These are phyloP conservation scores for Nemania sp. DNA, from an alignment of 2,329 filamentous ascomycete species.

Conservation along the genomic window DNA sequence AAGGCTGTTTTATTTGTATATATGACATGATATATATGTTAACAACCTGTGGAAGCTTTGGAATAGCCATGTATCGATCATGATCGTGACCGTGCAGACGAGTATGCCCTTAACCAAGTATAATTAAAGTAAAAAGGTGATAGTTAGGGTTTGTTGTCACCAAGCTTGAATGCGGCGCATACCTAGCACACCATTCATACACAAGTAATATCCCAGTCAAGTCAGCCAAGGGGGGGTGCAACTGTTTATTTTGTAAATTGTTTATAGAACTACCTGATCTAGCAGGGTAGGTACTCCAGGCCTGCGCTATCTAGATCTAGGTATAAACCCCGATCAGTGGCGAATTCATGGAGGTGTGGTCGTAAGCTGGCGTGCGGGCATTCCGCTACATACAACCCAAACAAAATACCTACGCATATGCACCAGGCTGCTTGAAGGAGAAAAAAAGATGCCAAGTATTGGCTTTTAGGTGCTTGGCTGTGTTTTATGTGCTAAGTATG, in stretches of 20 bases:
- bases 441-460: slow-evolving; percentile 1
- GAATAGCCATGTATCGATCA: too few relatives aligned
- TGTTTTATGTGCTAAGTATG: neutral
- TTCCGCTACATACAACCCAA: neutral
- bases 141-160: too few relatives aligned
- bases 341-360: neutral
- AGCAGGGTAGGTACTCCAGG: too few relatives aligned
- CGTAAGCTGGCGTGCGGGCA: neutral
- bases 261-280: neutral
- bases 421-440: neutral
- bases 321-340: neutral
- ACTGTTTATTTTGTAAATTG: neutral
- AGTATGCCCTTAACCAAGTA: too few relatives aligned
- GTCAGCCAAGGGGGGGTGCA: too few relatives aligned
- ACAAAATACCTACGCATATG: neutral
- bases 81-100: too few relatives aligned
- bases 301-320: neutral
- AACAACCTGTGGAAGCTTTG: too few relatives aligned
- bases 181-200: too few relatives aligned
- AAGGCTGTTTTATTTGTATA: neutral
- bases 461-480: neutral
- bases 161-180: too few relatives aligned
- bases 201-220: too few relatives aligned
- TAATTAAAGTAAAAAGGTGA: too few relatives aligned
- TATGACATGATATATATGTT: too few relatives aligned